These are phyloP conservation scores for Ehretia macrophylla DNA, from an alignment of 257 asterid genomes.

Conservation along the genomic window DNA sequence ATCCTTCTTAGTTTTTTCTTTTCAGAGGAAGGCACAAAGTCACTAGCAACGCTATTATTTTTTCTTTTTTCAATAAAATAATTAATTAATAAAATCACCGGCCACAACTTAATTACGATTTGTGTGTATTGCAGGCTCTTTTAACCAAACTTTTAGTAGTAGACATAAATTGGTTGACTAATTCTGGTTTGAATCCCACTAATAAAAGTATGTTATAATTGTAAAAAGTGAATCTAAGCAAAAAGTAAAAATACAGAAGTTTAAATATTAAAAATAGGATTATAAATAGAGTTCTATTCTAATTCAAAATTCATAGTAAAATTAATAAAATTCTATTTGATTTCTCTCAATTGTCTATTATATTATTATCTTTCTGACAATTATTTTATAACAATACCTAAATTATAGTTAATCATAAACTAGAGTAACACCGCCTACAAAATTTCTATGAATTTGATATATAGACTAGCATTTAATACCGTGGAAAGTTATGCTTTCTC, in stretches of 20 bases:
- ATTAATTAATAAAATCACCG: not conserved
- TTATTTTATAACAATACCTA: too few relatives aligned
- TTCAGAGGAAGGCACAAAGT: not conserved
- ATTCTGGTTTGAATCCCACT: slow-evolving; percentile 22
- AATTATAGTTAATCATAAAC: too few relatives aligned
- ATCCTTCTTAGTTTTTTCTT: too few relatives aligned
- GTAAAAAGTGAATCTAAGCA: slow-evolving; percentile 6
- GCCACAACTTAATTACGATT: not conserved
- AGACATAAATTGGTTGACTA: slow-evolving; percentile 15
- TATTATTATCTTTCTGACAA: too few relatives aligned
- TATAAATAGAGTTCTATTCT: too few relatives aligned
- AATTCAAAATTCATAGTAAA: too few relatives aligned
- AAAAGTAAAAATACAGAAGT: slow-evolving; percentile 6
- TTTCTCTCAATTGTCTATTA: not conserved
- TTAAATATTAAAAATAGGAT: slow-evolving; percentile 10
- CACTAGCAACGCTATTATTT: not conserved
- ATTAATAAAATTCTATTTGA: too few relatives aligned
- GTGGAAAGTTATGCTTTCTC: too few relatives aligned
- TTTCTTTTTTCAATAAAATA: too few relatives aligned
- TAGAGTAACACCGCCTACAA: too few relatives aligned
- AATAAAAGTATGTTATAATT: slow-evolving; percentile 12
- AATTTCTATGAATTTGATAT: too few relatives aligned
- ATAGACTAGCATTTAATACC: too few relatives aligned
- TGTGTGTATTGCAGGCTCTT: not conserved
- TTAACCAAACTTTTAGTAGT: not conserved